Evolutionary conservation across 2,329 filamentous ascomycete species (phyloP), one percentile per base, ranked within the genome.

Genomic region (Pestalotiopsis sp.): DNA sequence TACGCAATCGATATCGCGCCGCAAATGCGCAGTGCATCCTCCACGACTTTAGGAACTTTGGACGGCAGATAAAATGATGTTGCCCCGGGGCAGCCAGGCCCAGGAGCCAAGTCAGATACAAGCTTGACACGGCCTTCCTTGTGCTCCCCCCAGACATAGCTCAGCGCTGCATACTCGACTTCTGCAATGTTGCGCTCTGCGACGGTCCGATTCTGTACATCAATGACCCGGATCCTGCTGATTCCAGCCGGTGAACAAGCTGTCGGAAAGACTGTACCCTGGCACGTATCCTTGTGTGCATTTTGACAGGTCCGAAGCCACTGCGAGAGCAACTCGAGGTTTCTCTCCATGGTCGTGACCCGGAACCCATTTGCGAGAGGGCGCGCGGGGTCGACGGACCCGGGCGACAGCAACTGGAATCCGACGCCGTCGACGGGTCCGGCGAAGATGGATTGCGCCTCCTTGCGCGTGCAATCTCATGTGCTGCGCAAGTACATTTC

Each of bases 331-430:
- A 66, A 17, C 13, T 20, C n/a, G 11, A 66, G 27, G 20, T 52
- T 25, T 5, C 17, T 58, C 23, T 66, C 2, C 7, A 41, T 20
- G 31, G 14, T 59, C 2, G 52, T 66, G 27, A 39, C 64, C 14
- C 20, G n/a, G 9, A 23, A 66, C 1, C 64, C 64, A 36, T 66
- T 66, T 2, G 38, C 25, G 4, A 66, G 56, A 56, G 64, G 64
- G 38, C 64, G 64, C 12, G 13, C n/a, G n/a, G 64, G 64, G 13
- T 57, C 9, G 11, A 66, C 52, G 20, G 49, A 66, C 2, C 17
- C 49, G 49, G 64, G 64, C n/a, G 64, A 66, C 17, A 66, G 23
- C n/a, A 59, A 39, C n/a, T 57, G 49, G 9, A 66, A 20, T 20
- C 31, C 63, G 25, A 25, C 25, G n/a, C n/a, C 25, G 9, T 57